These are phyloP conservation scores for Begonia fuchsioides DNA, from an alignment of 306 rosid species.

Conservation along the genomic window DNA sequence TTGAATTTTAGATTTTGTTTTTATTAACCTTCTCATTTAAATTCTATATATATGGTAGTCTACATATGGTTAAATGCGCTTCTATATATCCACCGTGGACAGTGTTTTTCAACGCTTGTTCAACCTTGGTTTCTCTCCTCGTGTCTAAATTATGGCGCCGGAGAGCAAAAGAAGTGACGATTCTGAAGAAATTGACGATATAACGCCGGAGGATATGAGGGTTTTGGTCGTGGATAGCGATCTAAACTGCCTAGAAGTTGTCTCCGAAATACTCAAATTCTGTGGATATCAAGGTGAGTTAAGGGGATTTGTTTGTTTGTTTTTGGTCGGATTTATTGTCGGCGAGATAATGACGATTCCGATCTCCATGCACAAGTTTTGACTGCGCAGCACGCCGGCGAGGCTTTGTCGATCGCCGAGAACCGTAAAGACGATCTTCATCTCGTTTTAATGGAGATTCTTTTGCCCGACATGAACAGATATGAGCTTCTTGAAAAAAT, in stretches of 20 bases:
- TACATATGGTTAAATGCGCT: conserved; percentile 2
- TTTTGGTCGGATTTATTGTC: too few relatives aligned
- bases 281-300: conserved; percentile 39
- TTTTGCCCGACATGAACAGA: conserved; percentile 26
- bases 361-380: conserved; percentile 12
- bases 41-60: conserved; percentile 16
- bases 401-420: conserved; percentile 19
- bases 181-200: background rate
- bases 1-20: too few relatives aligned
- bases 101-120: too few relatives aligned
- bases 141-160: too few relatives aligned
- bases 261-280: conserved; percentile 18
- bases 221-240: conserved; percentile 37
- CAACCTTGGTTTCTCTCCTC: too few relatives aligned
- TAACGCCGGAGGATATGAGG: conserved; percentile 3
- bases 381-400: conserved; percentile 20
- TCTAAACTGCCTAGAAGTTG: conserved; percentile 8
- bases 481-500: conserved; percentile 19
- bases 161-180: background rate
- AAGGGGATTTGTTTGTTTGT: background rate
- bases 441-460: conserved; percentile 21
- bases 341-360: background rate
- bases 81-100: too few relatives aligned
- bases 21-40: too few relatives aligned
- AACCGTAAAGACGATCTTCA: conserved; percentile 15